Base-by-base conservation (phyloP, 2,329 filamentous ascomycete genomes). In the Penicillium sp. region DNA sequence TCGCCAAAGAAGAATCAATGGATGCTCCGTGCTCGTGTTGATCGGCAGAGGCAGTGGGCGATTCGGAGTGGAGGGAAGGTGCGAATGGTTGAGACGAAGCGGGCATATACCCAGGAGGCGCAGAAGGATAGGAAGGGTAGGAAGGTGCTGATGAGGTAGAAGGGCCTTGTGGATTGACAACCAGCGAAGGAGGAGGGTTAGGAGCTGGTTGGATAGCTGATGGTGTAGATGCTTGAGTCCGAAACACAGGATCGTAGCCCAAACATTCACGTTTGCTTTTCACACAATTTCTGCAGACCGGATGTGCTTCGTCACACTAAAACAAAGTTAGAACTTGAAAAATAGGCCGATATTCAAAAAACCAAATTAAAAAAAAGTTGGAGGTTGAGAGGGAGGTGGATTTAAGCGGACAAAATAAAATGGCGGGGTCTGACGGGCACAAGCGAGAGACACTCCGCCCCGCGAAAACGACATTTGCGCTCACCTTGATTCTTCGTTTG, bases 261-360 rank as follows among this genome's bases (percentile, higher is more conserved):
- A 87, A 73, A 69, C 86, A 88, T 71, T 87, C 84, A 68, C 86
- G 83, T 71, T 88, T 88, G 75, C 84, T 86, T 72, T 88, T 88
- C 65, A 84, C 81, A 69, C 86, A 88, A 71, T 88, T 88, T 67
- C 84, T 78, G 81, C 94, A 99, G 59, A 89, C 87, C 23, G 94
- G 94, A 76, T 96, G 92, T 60, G 86, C 87, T 82, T 99, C 94
- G 84, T 97, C 94, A 79, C 94, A 99, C 94, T 97, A 46, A 50
- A 21, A 25, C 49, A 48, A 42, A 35, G 49, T 57, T 17, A 66
- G 59, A 64, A 51, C 48, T 33, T 33, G 58, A 58, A 57, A 59
- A 61, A 49, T 56, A 35, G 42, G 31, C 41, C 47, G 55, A 50
- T 17, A n/a, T 45, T 6, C 42, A 12, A 45, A 27, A 45, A 51